Percentiles rank a stretch among this genome's conserved stretches.
phyloP scores from a whole-genome alignment of 108 stramenopile species.

The Chaetoceros muelleri region DNA sequence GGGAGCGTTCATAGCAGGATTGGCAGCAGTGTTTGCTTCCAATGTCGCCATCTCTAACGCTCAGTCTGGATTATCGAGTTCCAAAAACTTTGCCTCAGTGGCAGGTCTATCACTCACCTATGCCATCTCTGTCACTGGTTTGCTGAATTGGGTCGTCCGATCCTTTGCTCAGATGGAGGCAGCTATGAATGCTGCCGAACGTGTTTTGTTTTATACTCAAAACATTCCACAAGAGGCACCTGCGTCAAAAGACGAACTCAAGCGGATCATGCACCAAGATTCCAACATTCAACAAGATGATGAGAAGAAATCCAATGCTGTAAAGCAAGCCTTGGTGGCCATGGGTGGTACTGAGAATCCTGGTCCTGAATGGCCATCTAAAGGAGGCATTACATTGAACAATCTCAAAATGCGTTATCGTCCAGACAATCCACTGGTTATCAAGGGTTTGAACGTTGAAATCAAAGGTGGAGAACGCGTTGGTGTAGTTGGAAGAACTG shows the following conservation, averaged over 20 bases:
- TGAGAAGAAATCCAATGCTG: constrained; percentile 4
- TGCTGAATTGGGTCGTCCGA: constrained; percentile 76
- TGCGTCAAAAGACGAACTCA: constrained; percentile 36
- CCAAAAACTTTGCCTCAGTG: constrained; percentile 37
- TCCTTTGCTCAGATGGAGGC: constrained; percentile 78
- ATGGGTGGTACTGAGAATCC: constrained; percentile 38
- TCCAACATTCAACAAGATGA: background rate
- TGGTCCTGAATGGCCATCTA: constrained; percentile 54
- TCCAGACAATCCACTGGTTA: constrained; percentile 63
- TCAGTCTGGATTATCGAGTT: constrained; percentile 13
- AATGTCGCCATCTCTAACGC: constrained; percentile 38
- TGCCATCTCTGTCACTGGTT: constrained; percentile 64
- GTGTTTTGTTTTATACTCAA: constrained; percentile 67
- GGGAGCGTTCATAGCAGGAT: constrained; percentile 44
- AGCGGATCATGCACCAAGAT: constrained; percentile 15
- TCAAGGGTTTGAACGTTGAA: constrained; percentile 75
- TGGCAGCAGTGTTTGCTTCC: constrained; percentile 52
- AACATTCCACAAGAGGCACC: constrained; percentile 68
- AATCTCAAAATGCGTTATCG: constrained; percentile 78
- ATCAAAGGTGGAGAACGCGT: constrained; percentile 74
- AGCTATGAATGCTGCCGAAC: constrained; percentile 85
- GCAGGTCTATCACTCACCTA: constrained; percentile 82
- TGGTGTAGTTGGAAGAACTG: constrained; percentile 85
- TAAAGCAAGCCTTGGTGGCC: constrained; percentile 32
- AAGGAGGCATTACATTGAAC: constrained; percentile 58